Evolutionary conservation across 2,329 filamentous ascomycete genomes (phyloP).

Genomic region (Atkinsonella hypoxylon): DNA sequence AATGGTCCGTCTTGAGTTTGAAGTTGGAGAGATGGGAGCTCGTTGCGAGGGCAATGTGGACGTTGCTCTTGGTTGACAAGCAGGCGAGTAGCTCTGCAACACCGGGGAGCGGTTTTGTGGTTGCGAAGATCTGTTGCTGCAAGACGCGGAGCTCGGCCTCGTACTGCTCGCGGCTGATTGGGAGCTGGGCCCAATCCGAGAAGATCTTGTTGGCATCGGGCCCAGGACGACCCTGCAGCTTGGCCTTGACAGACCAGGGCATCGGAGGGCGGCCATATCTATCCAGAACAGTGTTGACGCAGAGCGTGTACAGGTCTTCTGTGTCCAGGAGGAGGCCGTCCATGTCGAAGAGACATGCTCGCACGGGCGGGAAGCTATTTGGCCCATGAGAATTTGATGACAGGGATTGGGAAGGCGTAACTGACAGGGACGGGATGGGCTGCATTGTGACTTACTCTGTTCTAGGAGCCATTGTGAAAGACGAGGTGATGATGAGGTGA

Average conservation of each 20-base stretch:
- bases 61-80: slow-evolving; percentile 22
- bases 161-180: slow-evolving; percentile 62
- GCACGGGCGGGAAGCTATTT: slow-evolving; percentile 59
- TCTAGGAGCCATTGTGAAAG: slow-evolving; percentile 27
- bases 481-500: neutral
- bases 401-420: neutral
- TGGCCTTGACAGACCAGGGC: slow-evolving; percentile 92
- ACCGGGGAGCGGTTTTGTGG: slow-evolving; percentile 66
- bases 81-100: slow-evolving; percentile 54
- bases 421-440: neutral
- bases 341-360: slow-evolving; percentile 97
- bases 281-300: slow-evolving; percentile 70
- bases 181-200: slow-evolving; percentile 74
- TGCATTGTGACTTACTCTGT: slow-evolving; percentile 28
- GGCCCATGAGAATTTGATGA: neutral
- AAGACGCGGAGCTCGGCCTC: slow-evolving; percentile 43
- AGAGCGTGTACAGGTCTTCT: slow-evolving; percentile 77
- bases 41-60: slow-evolving; percentile 80
- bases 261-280: slow-evolving; percentile 61
- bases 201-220: slow-evolving; percentile 42
- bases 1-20: slow-evolving; percentile 58
- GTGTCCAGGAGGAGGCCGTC: slow-evolving; percentile 91
- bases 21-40: slow-evolving; percentile 64
- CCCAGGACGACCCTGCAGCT: slow-evolving; percentile 53
- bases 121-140: slow-evolving; percentile 62